Conservation (phyloP, 176 grass and related monocot genomes). For the Puya raimondii region DNA sequence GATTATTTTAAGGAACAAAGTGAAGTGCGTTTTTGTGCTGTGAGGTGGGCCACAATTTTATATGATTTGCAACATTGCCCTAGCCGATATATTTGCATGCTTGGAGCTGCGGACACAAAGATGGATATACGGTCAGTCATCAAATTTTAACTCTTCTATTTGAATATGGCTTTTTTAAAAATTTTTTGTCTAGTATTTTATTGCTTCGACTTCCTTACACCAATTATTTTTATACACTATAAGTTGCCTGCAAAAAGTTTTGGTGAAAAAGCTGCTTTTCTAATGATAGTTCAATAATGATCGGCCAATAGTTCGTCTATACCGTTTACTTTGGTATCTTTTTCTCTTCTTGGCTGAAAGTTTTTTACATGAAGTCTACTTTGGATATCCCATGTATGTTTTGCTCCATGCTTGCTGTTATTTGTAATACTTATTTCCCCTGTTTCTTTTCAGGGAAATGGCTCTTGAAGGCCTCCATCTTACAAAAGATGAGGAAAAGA, state of each 20-base stretch:
- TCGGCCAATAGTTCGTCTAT: background rate
- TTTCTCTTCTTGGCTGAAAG: background rate
- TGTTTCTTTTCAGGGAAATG: slow-evolving; percentile 71
- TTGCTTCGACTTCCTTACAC: background rate
- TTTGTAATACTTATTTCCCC: slow-evolving; percentile 11
- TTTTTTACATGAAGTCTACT: background rate
- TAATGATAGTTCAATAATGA: background rate
- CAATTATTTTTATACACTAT: background rate
- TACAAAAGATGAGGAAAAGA: slow-evolving; percentile 50
- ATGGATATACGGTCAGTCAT: slow-evolving; percentile 74
- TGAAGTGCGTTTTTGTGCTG: slow-evolving; percentile 82
- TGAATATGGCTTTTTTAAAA: slow-evolving; percentile 9
- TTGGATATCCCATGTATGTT: background rate
- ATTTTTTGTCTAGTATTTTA: background rate
- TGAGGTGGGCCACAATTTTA: slow-evolving; percentile 85
- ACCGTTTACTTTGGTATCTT: background rate
- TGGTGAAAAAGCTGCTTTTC: background rate
- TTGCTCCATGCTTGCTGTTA: slow-evolving; percentile 10
- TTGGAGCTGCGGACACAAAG: slow-evolving; percentile 75
- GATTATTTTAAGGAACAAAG: slow-evolving; percentile 71
- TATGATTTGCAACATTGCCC: slow-evolving; percentile 63
- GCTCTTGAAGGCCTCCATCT: slow-evolving; percentile 76
- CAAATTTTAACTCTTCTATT: slow-evolving; percentile 7
- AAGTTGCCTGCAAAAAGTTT: background rate
- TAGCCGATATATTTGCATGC: slow-evolving; percentile 96